These are phyloP conservation scores for Monosporozyma servazzii DNA, from an alignment of 805 yeast genomes.

Conservation along the genomic window DNA sequence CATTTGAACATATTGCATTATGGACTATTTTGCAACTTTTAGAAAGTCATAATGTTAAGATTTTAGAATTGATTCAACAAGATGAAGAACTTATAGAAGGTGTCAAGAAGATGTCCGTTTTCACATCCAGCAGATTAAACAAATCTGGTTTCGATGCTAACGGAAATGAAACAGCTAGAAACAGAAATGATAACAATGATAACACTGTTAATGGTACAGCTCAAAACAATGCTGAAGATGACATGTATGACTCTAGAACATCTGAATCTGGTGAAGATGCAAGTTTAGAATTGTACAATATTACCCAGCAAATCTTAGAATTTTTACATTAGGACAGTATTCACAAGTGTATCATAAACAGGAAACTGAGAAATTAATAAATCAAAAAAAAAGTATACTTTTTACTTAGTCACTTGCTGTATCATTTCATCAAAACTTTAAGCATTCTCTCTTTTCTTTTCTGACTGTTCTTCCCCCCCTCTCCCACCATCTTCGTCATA, in stretches of 20 bases:
- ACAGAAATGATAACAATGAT: constrained; percentile 9
- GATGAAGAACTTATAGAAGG: constrained; percentile 46
- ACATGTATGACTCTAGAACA: constrained; percentile 15
- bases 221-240: constrained; percentile 11
- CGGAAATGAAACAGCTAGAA: constrained; percentile 10
- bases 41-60: constrained; percentile 69
- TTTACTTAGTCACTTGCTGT: background rate
- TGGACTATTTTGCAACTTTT: constrained; percentile 93
- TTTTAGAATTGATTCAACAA: constrained; percentile 44
- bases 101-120: constrained; percentile 39
- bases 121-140: constrained; percentile 28
- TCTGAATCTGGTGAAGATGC: constrained; percentile 49
- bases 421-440: background rate
- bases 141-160: constrained; percentile 17
- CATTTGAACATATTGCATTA: constrained; percentile 94
- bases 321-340: constrained; percentile 20
- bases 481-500: background rate
- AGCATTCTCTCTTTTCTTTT: background rate
- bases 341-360: background rate
- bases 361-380: background rate
- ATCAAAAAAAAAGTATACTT: background rate
- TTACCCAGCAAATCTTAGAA: constrained; percentile 60
- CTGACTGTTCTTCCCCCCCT: background rate
- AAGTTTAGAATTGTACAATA: constrained; percentile 52
- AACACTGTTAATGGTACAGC: constrained; percentile 17